Base-by-base conservation (phyloP, 441 rosid genomes). In the Erodium texanum region DNA sequence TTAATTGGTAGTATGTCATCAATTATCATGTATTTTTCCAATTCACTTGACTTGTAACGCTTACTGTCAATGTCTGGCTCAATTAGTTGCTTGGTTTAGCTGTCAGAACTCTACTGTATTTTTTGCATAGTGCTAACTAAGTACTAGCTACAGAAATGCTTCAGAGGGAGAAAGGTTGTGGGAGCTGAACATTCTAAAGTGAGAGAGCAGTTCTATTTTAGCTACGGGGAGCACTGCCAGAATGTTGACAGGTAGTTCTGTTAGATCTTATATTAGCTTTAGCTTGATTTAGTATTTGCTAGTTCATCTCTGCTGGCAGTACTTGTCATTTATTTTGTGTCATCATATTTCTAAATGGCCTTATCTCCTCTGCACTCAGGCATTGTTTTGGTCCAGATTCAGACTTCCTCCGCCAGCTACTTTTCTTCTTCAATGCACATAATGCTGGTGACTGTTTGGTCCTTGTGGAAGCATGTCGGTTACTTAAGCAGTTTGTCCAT, bases 351-450 rank as follows among this genome's bases (percentile, higher is more conserved):
- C 54, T 50, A 19, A 69, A 18, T 43, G 74, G n/a, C 9, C 70
- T 62, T 18, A 65, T 61, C 22, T 38, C 24, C 66, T 78, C 12
- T 81, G 75, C 64, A 50, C 75, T 69, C 92, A 95, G 98, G 85
- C 76, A 74, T 81, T 90, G 86, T 78, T 95, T 95, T 78, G 91
- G 90, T 84, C 89, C 93, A 66, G 83, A 84, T 74, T 95, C 99
- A 48, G 85, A 78, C 68, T 95, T 89, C 80, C 86, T 95, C 52
- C 81, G 82, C 32, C 90, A 86, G 80, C 78, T 90, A 36, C 82
- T 87, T 66, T 95, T 92, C 77, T 89, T 90, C 85, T 84, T 87
- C 74, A 79, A 84, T 79, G 84, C 95, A 29, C 79, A 79, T 62
- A 80, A 85, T 70, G 74, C 67, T 66, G 80, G 71, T 66, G 98